A percentile compares a stretch with the other conserved stretches of the same genome.
phyloP scores from a whole-genome alignment of 2,329 filamentous ascomycete genomes.

The Penicillium rolfsii region DNA sequence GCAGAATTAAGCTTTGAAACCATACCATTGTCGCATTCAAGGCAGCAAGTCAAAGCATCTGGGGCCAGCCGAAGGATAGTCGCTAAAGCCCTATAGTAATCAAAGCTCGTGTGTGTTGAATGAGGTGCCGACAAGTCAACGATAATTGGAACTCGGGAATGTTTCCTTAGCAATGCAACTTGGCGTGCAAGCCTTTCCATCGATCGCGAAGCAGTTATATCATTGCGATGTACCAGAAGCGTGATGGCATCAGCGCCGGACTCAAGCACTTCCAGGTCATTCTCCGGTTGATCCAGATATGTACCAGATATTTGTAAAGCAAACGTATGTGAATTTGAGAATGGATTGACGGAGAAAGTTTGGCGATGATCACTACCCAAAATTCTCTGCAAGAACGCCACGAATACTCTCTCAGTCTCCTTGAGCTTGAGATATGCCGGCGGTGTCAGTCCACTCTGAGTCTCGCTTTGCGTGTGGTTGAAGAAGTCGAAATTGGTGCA shows the following conservation, averaged over 20 bases:
- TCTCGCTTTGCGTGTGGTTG: slow-evolving; percentile 16
- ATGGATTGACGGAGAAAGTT: slow-evolving; percentile 17
- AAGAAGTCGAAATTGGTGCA: slow-evolving; percentile 33
- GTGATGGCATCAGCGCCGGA: slow-evolving; percentile 25
- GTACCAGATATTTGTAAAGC: slow-evolving; percentile 19
- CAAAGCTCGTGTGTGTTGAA: neutral
- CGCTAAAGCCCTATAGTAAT: slow-evolving; percentile 11
- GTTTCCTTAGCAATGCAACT: slow-evolving; percentile 20
- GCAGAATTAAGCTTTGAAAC: slow-evolving; percentile 9
- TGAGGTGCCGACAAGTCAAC: slow-evolving; percentile 15
- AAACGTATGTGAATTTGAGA: slow-evolving; percentile 26
- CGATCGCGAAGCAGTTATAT: slow-evolving; percentile 1
- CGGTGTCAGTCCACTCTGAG: slow-evolving; percentile 1
- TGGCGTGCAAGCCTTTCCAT: slow-evolving; percentile 13
- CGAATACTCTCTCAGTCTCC: slow-evolving; percentile 26
- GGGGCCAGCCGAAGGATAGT: slow-evolving; percentile 19
- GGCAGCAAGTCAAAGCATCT: slow-evolving; percentile 18
- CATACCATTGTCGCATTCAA: slow-evolving; percentile 5
- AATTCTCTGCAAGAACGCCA: slow-evolving; percentile 23
- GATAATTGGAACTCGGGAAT: slow-evolving; percentile 26
- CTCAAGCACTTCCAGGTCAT: slow-evolving; percentile 21
- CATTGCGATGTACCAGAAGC: slow-evolving; percentile 11
- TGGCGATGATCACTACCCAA: slow-evolving; percentile 18
- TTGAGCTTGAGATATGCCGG: slow-evolving; percentile 25
- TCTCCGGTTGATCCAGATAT: slow-evolving; percentile 14